Evolutionary conservation across 148 eudicot species (phyloP).

Genomic region (Rhododendron williamsianum): DNA sequence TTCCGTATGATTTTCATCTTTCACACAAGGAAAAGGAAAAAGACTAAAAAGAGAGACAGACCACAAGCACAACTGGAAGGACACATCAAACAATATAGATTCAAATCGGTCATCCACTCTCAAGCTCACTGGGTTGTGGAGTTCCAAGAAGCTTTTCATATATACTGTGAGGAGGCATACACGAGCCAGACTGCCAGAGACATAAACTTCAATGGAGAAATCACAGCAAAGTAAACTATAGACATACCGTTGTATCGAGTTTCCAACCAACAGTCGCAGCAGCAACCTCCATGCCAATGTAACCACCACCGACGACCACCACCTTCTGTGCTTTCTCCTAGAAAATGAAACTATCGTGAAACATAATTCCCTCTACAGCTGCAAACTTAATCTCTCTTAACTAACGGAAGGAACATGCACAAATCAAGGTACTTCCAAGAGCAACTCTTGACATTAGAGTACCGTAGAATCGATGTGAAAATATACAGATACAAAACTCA

Average conservation of each 20-base stretch:
- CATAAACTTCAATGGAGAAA: neutral
- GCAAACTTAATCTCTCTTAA: neutral
- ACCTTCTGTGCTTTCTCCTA: conserved; percentile 78
- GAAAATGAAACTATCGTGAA: conserved; percentile 11
- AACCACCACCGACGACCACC: conserved; percentile 96
- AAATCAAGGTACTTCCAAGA: neutral
- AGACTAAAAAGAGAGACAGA: too few species aligned
- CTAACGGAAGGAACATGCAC: neutral
- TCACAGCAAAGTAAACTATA: conserved; percentile 1
- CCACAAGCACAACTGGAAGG: neutral
- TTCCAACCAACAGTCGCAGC: conserved; percentile 96
- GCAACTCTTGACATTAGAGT: neutral
- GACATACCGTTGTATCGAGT: conserved; percentile 83
- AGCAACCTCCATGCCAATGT: conserved; percentile 99
- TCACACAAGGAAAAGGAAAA: neutral
- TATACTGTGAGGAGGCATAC: neutral
- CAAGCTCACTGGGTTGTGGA: neutral
- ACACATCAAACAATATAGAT: neutral
- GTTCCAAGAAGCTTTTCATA: neutral
- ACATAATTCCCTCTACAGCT: neutral
- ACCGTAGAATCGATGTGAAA: neutral
- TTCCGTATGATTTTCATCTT: neutral
- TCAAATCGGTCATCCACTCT: neutral
- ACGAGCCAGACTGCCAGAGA: neutral
- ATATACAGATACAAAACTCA: neutral